Percentiles rank a stretch among this genome's conserved stretches.
Evolutionary conservation across 2,329 filamentous ascomycete species (phyloP).

Genomic region (Blastomyces gilchristii): DNA sequence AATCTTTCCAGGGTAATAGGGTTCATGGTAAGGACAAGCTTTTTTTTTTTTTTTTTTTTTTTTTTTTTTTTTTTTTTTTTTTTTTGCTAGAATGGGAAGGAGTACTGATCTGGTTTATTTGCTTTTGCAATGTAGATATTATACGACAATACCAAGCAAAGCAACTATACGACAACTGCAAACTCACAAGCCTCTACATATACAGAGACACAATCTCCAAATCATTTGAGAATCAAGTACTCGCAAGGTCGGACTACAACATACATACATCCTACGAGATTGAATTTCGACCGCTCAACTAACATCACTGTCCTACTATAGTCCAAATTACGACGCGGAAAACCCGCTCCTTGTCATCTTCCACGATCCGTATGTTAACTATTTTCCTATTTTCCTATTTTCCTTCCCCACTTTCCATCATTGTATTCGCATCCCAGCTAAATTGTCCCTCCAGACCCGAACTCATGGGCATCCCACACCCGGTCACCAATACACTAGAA

Average conservation of each 20-base stretch:
- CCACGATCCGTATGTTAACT: constrained; percentile 67
- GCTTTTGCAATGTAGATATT: constrained; percentile 45
- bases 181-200: constrained; percentile 72
- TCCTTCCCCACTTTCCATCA: background rate
- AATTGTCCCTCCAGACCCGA: constrained; percentile 47
- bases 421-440: constrained; percentile 13
- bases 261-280: too few species aligned
- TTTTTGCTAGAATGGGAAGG: background rate
- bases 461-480: constrained; percentile 56
- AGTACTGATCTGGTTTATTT: constrained; percentile 5
- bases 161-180: constrained; percentile 57
- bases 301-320: constrained; percentile 20
- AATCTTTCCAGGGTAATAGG: constrained; percentile 38
- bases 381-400: background rate
- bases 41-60: too few species aligned
- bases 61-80: too few species aligned
- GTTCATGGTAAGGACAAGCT: constrained; percentile 47
- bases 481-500: constrained; percentile 62
- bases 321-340: constrained; percentile 53
- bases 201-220: constrained; percentile 62
- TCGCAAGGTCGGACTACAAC: constrained; percentile 55
- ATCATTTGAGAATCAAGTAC: constrained; percentile 75
- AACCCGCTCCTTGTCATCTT: constrained; percentile 72
- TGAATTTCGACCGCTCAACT: background rate
- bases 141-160: constrained; percentile 68